phyloP scores from a whole-genome alignment of 1,139 yeast genomes.

The Kluyveromyces marxianus region DNA sequence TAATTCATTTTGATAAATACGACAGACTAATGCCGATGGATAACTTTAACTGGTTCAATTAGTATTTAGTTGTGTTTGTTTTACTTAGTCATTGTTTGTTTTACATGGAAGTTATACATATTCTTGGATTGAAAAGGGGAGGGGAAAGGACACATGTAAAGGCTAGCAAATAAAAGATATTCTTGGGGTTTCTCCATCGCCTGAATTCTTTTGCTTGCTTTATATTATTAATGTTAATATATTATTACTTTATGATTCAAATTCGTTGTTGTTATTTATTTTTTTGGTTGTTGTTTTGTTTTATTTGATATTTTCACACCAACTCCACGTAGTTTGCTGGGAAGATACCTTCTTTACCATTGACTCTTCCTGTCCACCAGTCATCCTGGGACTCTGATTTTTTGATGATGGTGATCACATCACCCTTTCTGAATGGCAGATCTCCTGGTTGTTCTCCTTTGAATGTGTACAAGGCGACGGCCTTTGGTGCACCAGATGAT shows the following conservation, averaged over 20 bases:
- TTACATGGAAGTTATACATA: no score
- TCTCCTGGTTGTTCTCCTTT: conserved; percentile 91
- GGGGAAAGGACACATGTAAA: no score
- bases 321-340: conserved; percentile 95
- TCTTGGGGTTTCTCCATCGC: no score
- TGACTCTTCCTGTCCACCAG: conserved; percentile 96
- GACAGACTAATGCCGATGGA: no score
- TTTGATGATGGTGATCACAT: conserved; percentile 80
- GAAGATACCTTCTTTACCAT: conserved; percentile 82
- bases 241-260: neutral
- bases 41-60: no score
- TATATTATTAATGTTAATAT: no score
- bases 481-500: conserved; percentile 54
- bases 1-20: neutral
- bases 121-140: no score
- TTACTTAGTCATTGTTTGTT: no score
- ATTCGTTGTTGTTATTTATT: no score
- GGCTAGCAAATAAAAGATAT: no score
- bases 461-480: conserved; percentile 82
- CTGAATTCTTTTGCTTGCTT: no score
- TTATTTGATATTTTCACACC: conserved; percentile 34
- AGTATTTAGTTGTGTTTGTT: no score
- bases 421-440: conserved; percentile 88
- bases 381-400: conserved; percentile 85
- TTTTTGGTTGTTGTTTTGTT: neutral